Evolutionary conservation across 2,329 filamentous ascomycete genomes (phyloP).

Genomic region (Cryphonectria nitschkei): DNA sequence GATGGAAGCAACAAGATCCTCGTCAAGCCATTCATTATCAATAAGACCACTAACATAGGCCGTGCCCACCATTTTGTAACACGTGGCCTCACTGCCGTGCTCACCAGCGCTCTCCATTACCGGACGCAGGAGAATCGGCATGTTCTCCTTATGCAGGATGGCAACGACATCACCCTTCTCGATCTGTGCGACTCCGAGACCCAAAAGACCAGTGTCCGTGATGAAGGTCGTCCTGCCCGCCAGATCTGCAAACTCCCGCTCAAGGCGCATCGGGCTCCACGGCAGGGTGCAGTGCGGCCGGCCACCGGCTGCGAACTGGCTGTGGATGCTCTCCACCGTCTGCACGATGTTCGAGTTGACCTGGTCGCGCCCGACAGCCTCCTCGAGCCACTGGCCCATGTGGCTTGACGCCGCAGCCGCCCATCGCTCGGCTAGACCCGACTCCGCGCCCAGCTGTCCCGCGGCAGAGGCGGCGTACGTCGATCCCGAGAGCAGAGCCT

Average conservation of each 20-base stretch:
- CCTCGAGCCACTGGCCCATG: neutral
- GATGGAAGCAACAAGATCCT: neutral
- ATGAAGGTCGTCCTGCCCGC: neutral
- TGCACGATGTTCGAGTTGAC: constrained; percentile 2
- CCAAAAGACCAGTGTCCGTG: constrained; percentile 8
- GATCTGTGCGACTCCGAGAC: neutral
- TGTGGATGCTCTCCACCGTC: neutral
- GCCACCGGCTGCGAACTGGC: neutral
- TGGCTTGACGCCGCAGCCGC: neutral
- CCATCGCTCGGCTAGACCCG: neutral
- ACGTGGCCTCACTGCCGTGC: neutral
- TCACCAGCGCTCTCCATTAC: neutral
- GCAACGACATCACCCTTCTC: constrained; percentile 11
- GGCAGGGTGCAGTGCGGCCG: neutral
- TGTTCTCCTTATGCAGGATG: neutral
- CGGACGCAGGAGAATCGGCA: constrained; percentile 5
- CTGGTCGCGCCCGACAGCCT: neutral
- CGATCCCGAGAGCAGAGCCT: neutral
- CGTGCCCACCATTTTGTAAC: constrained; percentile 16
- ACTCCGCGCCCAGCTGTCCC: neutral
- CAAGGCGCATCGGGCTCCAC: neutral
- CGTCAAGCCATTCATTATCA: constrained; percentile 12
- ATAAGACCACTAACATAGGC: constrained; percentile 15
- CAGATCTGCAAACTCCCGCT: neutral
- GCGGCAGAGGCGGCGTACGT: neutral